Evolutionary conservation across 192 early-diverging fungal species (phyloP).

Genomic region (Podila epigama): DNA sequence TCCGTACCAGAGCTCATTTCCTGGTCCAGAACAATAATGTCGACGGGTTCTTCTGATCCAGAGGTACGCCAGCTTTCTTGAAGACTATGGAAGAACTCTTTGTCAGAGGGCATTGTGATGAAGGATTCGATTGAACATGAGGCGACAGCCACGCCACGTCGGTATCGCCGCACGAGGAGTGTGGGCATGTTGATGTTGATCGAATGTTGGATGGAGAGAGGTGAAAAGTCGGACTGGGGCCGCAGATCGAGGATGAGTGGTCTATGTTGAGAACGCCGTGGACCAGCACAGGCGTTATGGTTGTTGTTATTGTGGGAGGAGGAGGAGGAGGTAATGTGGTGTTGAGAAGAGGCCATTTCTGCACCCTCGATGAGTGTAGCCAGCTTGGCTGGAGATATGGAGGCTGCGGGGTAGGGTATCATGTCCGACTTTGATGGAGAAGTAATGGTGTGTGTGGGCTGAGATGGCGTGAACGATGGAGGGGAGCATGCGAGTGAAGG

Average conservation of each 20-base stretch:
- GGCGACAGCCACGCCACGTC: conserved; percentile 50
- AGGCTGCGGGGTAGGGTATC: conserved; percentile 12
- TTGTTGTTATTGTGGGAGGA: too few relatives aligned
- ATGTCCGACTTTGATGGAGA: conserved; percentile 12
- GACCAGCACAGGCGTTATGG: conserved; percentile 18
- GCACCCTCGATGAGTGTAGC: conserved; percentile 17
- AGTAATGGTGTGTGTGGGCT: conserved; percentile 1
- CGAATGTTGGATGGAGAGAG: conserved; percentile 50
- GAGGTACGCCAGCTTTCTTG: conserved; percentile 23
- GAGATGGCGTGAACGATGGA: neutral
- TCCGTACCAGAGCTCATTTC: conserved; percentile 52
- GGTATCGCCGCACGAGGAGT: conserved; percentile 58
- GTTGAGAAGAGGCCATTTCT: neutral
- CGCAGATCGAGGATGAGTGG: conserved; percentile 53
- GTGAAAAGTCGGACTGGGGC: conserved; percentile 48
- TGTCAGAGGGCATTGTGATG: conserved; percentile 59
- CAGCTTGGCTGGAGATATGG: conserved; percentile 15
- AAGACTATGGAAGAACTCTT: conserved; percentile 50
- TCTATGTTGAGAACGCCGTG: conserved; percentile 13
- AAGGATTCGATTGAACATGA: conserved; percentile 62
- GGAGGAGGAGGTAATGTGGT: too few relatives aligned
- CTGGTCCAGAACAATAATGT: conserved; percentile 58
- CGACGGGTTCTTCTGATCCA: conserved; percentile 2
- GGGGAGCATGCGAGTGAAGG: neutral
- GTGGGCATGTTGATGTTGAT: conserved; percentile 64